A percentile compares a stretch with the other conserved stretches of the same genome.
These are phyloP conservation scores for Aspergillus hiratsukae DNA, from an alignment of 2,329 filamentous ascomycete species.

Conservation along the genomic window DNA sequence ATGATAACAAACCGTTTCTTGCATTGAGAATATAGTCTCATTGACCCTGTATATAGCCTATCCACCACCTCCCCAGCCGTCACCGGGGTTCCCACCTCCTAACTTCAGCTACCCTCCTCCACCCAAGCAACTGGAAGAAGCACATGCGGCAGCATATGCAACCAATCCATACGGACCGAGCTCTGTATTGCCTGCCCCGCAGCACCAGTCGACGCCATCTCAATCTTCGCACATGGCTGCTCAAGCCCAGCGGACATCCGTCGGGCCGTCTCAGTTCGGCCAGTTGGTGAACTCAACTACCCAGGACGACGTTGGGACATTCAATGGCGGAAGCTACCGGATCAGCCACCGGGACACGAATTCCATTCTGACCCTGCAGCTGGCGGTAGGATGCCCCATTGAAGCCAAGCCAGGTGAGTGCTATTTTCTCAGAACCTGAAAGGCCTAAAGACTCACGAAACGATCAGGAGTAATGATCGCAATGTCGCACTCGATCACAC, in stretches of 20 bases:
- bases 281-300: conserved; percentile 60
- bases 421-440: not conserved
- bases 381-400: conserved; percentile 84
- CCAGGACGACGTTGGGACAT: conserved; percentile 86
- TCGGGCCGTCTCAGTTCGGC: conserved; percentile 42
- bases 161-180: not conserved
- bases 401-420: conserved; percentile 66
- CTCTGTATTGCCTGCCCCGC: conserved; percentile 4
- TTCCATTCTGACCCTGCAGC: conserved; percentile 79
- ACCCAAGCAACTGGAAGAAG: conserved; percentile 15
- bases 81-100: conserved; percentile 18
- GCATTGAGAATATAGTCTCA: not conserved
- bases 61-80: conserved; percentile 21
- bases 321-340: conserved; percentile 91
- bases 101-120: conserved; percentile 24
- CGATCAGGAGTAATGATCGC: conserved; percentile 76
- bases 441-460: not conserved
- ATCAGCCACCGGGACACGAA: conserved; percentile 92
- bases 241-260: conserved; percentile 27
- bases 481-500: conserved; percentile 83
- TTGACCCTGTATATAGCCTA: conserved; percentile 9
- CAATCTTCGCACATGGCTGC: conserved; percentile 7
- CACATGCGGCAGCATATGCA: conserved; percentile 5
- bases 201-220: conserved; percentile 4
- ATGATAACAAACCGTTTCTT: not conserved